These are phyloP conservation scores for Epichloe uncinata DNA, from an alignment of 2,329 filamentous ascomycete species.

Conservation along the genomic window DNA sequence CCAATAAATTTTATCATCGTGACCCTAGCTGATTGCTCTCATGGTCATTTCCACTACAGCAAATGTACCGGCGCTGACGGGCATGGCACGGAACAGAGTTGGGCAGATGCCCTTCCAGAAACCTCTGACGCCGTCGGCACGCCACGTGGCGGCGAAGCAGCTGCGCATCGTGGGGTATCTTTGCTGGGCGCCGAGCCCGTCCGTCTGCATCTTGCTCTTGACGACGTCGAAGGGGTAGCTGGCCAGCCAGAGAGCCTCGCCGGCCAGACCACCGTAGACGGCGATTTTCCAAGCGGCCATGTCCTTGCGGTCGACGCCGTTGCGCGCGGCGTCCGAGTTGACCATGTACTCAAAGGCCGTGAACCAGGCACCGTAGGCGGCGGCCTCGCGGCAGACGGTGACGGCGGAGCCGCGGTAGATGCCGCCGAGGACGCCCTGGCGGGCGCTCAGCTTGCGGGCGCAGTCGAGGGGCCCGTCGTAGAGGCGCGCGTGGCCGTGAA, in stretches of 20 bases:
- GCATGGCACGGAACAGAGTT: conserved; percentile 88
- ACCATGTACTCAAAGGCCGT: conserved; percentile 91
- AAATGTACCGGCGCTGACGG: conserved; percentile 95
- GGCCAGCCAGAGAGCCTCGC: conserved; percentile 82
- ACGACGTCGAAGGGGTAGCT: conserved; percentile 95
- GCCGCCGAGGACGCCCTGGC: conserved; percentile 52
- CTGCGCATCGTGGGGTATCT: conserved; percentile 74
- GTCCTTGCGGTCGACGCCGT: conserved; percentile 59
- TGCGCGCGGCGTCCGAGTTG: conserved; percentile 74
- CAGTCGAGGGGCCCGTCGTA: conserved; percentile 85
- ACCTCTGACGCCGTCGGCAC: conserved; percentile 60
- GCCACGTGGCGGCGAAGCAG: conserved; percentile 75
- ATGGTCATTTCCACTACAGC: conserved; percentile 62
- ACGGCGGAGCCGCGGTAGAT: conserved; percentile 82
- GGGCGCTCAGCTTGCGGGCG: conserved; percentile 63
- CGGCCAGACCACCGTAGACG: conserved; percentile 81
- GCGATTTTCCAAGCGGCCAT: conserved; percentile 79
- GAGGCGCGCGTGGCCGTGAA: conserved; percentile 65
- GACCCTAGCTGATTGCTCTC: conserved; percentile 39
- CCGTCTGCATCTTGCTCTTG: conserved; percentile 99
- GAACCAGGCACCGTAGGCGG: conserved; percentile 96
- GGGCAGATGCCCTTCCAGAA: conserved; percentile 95
- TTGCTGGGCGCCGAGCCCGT: conserved; percentile 65
- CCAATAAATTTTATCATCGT: not conserved
- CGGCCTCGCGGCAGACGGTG: conserved; percentile 76